A percentile compares a stretch with the other conserved stretches of the same genome.
These are phyloP conservation scores for Pseudopyricularia cyperi DNA, from an alignment of 2,329 filamentous ascomycete species.

Conservation along the genomic window DNA sequence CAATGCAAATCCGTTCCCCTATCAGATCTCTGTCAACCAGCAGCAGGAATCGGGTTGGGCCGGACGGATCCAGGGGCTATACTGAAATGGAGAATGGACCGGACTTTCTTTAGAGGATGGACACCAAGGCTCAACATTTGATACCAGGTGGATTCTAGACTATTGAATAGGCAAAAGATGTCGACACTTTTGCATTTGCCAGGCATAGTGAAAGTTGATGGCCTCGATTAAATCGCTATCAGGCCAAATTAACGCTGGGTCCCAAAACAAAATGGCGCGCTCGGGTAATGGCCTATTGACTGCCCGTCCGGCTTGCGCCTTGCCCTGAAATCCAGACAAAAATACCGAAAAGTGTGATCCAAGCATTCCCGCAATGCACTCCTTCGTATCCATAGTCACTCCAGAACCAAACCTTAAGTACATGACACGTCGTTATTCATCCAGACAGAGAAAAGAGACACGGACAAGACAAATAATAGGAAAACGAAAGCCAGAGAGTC, in stretches of 20 bases:
- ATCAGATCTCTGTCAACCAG: constrained; percentile 82
- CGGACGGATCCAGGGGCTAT: constrained; percentile 58
- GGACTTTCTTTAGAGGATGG: too few species aligned
- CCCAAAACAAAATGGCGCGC: neutral
- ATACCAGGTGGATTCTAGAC: too few species aligned
- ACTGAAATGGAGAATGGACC: constrained; percentile 29
- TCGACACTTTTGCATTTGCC: too few species aligned
- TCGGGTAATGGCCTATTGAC: neutral
- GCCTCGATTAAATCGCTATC: neutral
- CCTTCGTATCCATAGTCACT: neutral
- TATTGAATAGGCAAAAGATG: too few species aligned
- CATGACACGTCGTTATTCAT: neutral
- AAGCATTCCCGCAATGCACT: neutral
- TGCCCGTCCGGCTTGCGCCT: neutral
- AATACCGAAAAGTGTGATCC: neutral
- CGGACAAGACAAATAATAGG: neutral
- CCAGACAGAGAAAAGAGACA: neutral
- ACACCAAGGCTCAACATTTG: too few species aligned
- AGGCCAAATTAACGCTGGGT: neutral
- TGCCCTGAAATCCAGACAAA: neutral
- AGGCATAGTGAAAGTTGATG: too few species aligned
- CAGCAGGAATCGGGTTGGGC: constrained; percentile 71
- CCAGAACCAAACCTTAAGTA: neutral
- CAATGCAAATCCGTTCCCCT: constrained; percentile 87
- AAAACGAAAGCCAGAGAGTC: neutral